Evolutionary conservation across 306 rosid species (phyloP).

Genomic region (Corylus americana): DNA sequence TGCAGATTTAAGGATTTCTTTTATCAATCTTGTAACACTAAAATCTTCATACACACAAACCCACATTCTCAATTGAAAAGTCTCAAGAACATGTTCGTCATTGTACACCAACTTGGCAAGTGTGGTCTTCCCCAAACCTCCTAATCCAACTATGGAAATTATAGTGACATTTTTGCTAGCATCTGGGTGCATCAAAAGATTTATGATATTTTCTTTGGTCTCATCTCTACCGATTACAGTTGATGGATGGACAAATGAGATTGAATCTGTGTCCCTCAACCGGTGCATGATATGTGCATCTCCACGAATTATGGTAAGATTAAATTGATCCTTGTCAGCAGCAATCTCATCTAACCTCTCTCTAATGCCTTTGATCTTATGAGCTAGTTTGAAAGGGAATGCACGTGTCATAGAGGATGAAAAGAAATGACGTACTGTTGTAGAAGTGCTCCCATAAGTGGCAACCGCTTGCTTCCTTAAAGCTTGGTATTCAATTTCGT

Average conservation of each 20-base stretch:
- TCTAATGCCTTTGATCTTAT: constrained; percentile 13
- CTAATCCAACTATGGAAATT: background rate
- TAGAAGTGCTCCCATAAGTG: background rate
- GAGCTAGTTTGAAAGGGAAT: constrained; percentile 5
- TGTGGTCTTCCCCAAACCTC: constrained; percentile 13
- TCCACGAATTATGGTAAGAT: background rate
- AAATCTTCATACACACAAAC: background rate
- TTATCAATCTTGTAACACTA: too few relatives aligned
- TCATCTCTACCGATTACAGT: background rate
- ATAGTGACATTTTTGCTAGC: background rate
- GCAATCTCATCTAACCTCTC: constrained; percentile 19
- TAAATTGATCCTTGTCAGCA: constrained; percentile 4
- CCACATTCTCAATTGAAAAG: constrained; percentile 10
- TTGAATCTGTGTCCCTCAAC: constrained; percentile 2
- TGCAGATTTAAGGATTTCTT: too few relatives aligned
- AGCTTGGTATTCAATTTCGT: constrained; percentile 28
- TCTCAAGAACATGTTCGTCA: background rate
- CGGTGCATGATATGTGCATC: background rate
- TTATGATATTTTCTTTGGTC: background rate
- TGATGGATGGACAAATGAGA: background rate
- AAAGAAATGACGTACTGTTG: constrained; percentile 24
- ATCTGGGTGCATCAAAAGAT: background rate
- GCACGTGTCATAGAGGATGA: constrained; percentile 15
- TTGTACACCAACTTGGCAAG: constrained; percentile 15
- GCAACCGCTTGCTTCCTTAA: constrained; percentile 9